Evolutionary conservation across 306 rosid species (phyloP).

Genomic region (Begonia loranthoides): DNA sequence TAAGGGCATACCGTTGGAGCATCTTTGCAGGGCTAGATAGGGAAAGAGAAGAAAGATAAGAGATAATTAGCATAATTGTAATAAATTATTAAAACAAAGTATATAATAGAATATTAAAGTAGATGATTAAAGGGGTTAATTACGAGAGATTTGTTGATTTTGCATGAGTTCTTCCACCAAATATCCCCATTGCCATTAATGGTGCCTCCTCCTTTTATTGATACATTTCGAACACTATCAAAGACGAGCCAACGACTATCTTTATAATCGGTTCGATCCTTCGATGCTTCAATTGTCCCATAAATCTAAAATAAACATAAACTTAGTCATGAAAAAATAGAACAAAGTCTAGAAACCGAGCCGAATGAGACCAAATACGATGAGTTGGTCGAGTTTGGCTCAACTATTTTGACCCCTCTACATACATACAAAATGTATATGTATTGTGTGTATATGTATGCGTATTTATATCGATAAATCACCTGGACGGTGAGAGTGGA

Average conservation of each 20-base stretch:
- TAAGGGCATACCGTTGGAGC: conserved; percentile 57
- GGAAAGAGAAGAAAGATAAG: conserved; percentile 6
- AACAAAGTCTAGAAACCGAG: too few species aligned
- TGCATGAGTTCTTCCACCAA: conserved; percentile 88
- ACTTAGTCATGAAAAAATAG: too few species aligned
- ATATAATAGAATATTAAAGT: background rate
- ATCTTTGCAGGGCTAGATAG: conserved; percentile 55
- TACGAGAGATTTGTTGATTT: conserved; percentile 31
- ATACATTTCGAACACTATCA: conserved; percentile 18
- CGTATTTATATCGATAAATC: background rate
- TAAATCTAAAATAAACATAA: conserved; percentile 16
- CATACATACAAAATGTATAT: background rate
- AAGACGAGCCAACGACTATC: conserved; percentile 48
- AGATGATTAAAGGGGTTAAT: conserved; percentile 4
- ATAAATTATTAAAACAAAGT: background rate
- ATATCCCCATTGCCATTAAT: conserved; percentile 59
- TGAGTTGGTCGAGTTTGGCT: too few species aligned
- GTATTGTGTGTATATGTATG: too few species aligned
- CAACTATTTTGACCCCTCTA: too few species aligned
- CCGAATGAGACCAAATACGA: too few species aligned
- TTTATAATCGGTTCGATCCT: conserved; percentile 28
- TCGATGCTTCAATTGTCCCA: conserved; percentile 55
- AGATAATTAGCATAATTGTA: background rate
- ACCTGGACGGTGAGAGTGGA: conserved; percentile 42
- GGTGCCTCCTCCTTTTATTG: conserved; percentile 56